Percentiles rank a stretch among this genome's conserved stretches.
Evolutionary conservation across 176 grass and related monocot species (phyloP).

Genomic region (Triticum monococcum): DNA sequence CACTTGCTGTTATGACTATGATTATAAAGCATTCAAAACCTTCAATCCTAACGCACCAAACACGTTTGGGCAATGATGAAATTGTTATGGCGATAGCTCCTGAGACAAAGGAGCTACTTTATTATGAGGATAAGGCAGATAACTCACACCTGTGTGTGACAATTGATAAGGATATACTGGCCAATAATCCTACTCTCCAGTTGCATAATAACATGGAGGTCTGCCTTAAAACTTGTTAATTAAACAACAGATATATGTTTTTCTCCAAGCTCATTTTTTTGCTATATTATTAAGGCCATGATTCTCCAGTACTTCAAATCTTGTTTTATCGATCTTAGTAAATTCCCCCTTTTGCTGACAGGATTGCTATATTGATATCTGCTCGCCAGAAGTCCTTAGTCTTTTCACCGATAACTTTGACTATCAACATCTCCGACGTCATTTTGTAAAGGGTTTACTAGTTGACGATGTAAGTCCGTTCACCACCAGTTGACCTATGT

Average conservation of each 20-base stretch:
- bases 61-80: conserved; percentile 87
- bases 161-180: conserved; percentile 82
- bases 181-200: conserved; percentile 64
- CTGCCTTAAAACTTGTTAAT: conserved; percentile 22
- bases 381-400: conserved; percentile 89
- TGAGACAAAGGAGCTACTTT: conserved; percentile 80
- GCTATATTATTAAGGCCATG: conserved; percentile 6
- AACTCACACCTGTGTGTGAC: conserved; percentile 40
- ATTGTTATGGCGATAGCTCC: conserved; percentile 79
- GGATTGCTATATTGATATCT: conserved; percentile 99
- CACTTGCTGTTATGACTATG: conserved; percentile 94
- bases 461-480: conserved; percentile 76
- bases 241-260: not conserved
- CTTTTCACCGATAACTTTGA: conserved; percentile 98
- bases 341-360: conserved; percentile 29
- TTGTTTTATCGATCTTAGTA: not conserved
- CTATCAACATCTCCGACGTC: conserved; percentile 95
- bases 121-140: conserved; percentile 81
- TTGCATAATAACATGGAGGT: conserved; percentile 94
- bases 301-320: not conserved
- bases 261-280: not conserved
- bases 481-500: not conserved
- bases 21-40: conserved; percentile 86
- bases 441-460: conserved; percentile 96
- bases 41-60: conserved; percentile 58